Conservation (phyloP, 305 asterid species). For the Galium porrigens region DNA sequence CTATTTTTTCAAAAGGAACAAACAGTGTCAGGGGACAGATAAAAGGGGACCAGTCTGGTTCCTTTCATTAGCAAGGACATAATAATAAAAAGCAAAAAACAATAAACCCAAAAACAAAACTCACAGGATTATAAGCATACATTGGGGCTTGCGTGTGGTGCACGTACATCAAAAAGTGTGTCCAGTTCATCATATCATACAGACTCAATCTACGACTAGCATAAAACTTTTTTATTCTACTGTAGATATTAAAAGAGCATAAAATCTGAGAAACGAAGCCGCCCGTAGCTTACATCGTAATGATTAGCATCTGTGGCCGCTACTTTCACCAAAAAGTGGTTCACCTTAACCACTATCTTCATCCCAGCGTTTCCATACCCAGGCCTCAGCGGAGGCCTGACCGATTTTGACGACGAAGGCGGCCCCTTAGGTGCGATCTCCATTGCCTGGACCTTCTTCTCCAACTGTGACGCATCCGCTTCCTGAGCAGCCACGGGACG, state of each 20-base stretch:
- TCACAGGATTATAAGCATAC: neutral
- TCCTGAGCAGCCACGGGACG: neutral
- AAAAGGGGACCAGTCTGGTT: neutral
- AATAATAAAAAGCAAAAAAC: neutral
- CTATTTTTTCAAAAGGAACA: neutral
- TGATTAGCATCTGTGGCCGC: slow-evolving; percentile 41
- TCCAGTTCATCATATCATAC: neutral
- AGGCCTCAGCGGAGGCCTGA: slow-evolving; percentile 39
- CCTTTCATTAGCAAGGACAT: neutral
- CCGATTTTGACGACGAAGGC: slow-evolving; percentile 40
- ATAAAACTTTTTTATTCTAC: neutral
- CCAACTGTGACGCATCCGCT: slow-evolving; percentile 9
- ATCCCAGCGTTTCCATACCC: slow-evolving; percentile 30
- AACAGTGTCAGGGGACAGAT: neutral
- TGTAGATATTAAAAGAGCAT: neutral
- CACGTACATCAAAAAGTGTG: neutral
- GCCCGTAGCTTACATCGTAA: slow-evolving; percentile 43
- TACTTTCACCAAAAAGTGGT: slow-evolving; percentile 45
- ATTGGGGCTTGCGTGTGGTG: neutral
- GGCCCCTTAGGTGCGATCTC: slow-evolving; percentile 13
- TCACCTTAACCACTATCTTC: slow-evolving; percentile 31
- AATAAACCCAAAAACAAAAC: neutral
- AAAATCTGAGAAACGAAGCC: neutral
- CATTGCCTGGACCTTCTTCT: slow-evolving; percentile 19
- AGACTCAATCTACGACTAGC: neutral